Base-by-base conservation (phyloP, 208 protist genomes). In the Wallacemonas sp. region DNA sequence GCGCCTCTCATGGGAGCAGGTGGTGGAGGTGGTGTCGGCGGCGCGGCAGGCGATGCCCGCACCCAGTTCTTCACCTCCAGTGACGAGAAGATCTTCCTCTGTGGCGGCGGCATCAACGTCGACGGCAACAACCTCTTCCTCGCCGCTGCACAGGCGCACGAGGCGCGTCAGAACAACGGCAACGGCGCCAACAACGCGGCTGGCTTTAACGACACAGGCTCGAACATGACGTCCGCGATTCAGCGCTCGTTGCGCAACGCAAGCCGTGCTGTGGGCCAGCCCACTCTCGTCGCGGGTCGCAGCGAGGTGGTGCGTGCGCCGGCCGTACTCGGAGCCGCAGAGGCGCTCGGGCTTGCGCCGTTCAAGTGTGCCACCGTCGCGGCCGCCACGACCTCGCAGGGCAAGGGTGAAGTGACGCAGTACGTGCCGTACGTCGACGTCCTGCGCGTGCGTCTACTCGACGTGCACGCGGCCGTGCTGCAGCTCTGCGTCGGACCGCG, bases 191-290 rank as follows among this genome's bases (percentile, higher is more conserved):
- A 44, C 46, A 66, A 52, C 33, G 43, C 56, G 4, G 24, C 29
- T 19, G 55, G 46, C 4, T 56, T n/a, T 0, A 61, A 78, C 54
- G 88, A 90, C 34, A 68, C 62, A 0, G 69, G 65, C 1, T 91
- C 88, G 27, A 92, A 90, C 61, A 64, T 90, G 11, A 91, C 85
- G 2, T 84, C 85, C 11, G 76, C 83, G 9, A 87, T 92, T 60
- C 82, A 88, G 46, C 80, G 85, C 32, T 83, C 81, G 1, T 66
- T 94, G 55, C 74, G 74, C 3, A 74, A 72, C 14, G 88, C 81
- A n/a, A 88, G 78, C 29, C 82, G 88, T 39, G 74, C 80, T 21
- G 75, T 85, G 1, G 88, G 88, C 3, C 88, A 94, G 75, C 88
- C 88, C 33, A 94, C 88, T 26, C 68, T 94, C 44, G 70, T 81